These are phyloP conservation scores for Asclepias syriaca DNA, from an alignment of 257 asterid species.

Conservation along the genomic window DNA sequence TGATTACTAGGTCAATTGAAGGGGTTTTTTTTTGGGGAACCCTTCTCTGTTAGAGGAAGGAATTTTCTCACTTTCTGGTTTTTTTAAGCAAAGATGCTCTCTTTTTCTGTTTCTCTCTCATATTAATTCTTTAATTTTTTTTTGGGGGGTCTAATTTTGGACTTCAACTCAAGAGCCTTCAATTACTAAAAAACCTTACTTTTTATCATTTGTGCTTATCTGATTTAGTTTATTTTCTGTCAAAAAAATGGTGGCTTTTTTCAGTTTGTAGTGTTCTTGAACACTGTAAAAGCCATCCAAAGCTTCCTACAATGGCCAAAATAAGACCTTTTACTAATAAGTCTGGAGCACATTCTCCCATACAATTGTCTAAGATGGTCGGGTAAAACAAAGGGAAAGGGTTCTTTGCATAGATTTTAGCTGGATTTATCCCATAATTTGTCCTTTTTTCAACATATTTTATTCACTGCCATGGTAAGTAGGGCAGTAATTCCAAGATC, in stretches of 20 bases:
- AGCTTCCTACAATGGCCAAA: not conserved
- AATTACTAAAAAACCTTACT: not conserved
- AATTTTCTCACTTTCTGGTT: conserved; percentile 8
- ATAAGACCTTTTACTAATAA: not conserved
- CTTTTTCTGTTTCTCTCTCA: not conserved
- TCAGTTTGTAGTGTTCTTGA: not conserved
- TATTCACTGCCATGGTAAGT: conserved; percentile 4
- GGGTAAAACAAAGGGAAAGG: conserved; percentile 10
- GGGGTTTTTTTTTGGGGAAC: not conserved
- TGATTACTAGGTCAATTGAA: not conserved
- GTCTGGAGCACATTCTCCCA: not conserved
- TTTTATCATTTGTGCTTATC: not conserved
- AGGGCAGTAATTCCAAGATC: conserved; percentile 7
- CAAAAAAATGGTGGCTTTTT: not conserved
- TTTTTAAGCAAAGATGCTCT: conserved; percentile 1
- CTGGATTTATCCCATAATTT: conserved; percentile 23
- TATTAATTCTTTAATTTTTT: not conserved
- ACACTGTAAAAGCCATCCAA: not conserved
- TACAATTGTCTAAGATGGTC: conserved; percentile 7
- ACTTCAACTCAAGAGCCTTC: not conserved
- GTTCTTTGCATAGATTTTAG: conserved; percentile 19
- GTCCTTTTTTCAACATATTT: conserved; percentile 12
- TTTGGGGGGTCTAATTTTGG: not conserved
- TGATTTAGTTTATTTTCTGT: not conserved
- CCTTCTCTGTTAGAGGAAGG: conserved; percentile 41